Evolutionary conservation across 768 basidiomycete species (phyloP), one percentile per base, ranked within the genome.

Genomic region (Podaxis rugospora): DNA sequence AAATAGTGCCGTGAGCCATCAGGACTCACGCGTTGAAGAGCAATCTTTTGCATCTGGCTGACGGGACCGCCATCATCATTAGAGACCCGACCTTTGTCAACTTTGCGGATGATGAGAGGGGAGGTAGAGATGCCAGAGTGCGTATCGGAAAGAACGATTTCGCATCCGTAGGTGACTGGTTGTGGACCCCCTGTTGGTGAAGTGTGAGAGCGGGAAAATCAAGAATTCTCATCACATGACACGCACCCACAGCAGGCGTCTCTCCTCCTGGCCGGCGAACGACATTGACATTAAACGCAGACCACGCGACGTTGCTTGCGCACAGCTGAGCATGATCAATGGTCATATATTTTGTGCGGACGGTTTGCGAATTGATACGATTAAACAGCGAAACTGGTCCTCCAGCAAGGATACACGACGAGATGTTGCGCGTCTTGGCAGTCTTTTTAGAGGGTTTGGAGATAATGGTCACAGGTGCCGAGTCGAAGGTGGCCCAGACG

Each of bases 381-480:
- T 95, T 94, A 82, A 95, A 96, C 51, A 98, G 83, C 56, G 93
- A 92, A 54, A 98, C 92, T 37, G 93, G 90, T 21, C 92, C 90
- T 51, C 91, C 90, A 28, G 89, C 89, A 57, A 93, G 82, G 72
- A 97, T 93, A 77, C 93, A 95, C 21, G 88, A 93, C 47, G 88
- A 89, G 70, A 90, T 90, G 78, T 92, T 89, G 76, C 94, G 89
- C 67, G 94, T 94, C 78, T 95, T 96, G 61, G 92, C 92, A 9
- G 93, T 96, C 81, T 95, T 95, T 83, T 95, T 95, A 62, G 93
- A 95, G 36, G 95, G 95, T 73, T 97, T 97, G 68, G 95, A 95
- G 69, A 98, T 95, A 75, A 97, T 94, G 50, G 90, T 89, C 67
- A 98, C 89, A 51, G 93, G 92, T 36, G 91, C 88, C 32, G 94